phyloP scores from a whole-genome alignment of 345 rosid genomes.

The Brassica cretica region DNA sequence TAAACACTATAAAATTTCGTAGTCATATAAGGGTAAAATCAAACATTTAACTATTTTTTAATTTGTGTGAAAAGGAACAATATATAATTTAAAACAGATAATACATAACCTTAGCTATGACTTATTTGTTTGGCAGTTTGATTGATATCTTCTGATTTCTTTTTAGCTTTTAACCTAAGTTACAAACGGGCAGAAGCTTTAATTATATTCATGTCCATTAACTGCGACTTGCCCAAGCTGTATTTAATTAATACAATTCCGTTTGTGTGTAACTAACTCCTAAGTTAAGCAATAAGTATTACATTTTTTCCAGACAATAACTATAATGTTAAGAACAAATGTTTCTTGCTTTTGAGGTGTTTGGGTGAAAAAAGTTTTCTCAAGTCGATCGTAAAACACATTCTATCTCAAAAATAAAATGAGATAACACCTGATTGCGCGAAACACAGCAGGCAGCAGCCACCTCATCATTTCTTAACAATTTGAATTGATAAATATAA shows the following conservation, averaged over 20 bases:
- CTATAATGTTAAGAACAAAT: not conserved
- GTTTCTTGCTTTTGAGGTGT: conserved; percentile 15
- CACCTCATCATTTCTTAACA: conserved; percentile 25
- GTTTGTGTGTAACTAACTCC: not conserved
- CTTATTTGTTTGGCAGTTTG: not conserved
- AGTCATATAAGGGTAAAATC: too few relatives aligned
- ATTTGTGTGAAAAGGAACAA: too few relatives aligned
- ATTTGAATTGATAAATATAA: conserved; percentile 10
- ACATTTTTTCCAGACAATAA: not conserved
- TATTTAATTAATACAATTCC: not conserved
- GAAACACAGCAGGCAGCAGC: not conserved
- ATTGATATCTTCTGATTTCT: not conserved
- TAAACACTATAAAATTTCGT: too few relatives aligned
- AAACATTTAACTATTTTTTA: too few relatives aligned
- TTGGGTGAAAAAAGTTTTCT: not conserved
- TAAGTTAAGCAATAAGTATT: conserved; percentile 8
- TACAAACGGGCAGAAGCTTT: not conserved
- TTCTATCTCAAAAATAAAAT: not conserved
- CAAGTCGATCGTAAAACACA: not conserved
- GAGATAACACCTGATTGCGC: not conserved
- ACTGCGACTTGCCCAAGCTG: not conserved
- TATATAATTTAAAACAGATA: too few relatives aligned
- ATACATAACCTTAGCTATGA: not conserved
- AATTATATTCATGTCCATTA: not conserved
- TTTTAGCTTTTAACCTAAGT: not conserved